Evolutionary conservation across 352 stramenopile species (phyloP), one percentile per base, ranked within the genome.

Genomic region (Pythium aristosporum): DNA sequence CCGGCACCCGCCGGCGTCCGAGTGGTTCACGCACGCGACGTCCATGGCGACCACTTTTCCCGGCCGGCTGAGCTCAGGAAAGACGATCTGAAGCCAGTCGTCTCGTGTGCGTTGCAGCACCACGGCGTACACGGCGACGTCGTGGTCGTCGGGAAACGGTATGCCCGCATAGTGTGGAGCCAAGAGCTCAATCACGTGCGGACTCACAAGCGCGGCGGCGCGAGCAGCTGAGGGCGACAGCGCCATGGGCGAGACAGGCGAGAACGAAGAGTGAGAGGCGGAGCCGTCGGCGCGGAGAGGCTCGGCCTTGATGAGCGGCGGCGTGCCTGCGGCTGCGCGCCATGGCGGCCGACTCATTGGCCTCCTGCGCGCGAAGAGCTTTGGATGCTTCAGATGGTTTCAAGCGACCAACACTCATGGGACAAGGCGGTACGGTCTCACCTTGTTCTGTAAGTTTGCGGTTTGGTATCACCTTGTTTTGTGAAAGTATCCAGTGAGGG

Each of bases 11-110:
- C 57, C 69, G 23, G 63, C 37, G 20, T 67, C 42, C n/a, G 59
- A 12, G 52, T 49, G 66, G 46, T 84, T 82, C 11, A 85, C 68
- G 49, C 82, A 91, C 57, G 61, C 63, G 23, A 88, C 69, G 47
- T 76, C 65, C 51, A 80, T 78, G 23, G 39, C 51, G n/a, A 67
- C 41, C 21, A 57, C 56, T 25, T 67, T 66, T 23, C 63, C 63
- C 2, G 56, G 57, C 0, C 30, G 57, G 41, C 43, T 62, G 36
- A 67, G 52, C 46, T 63, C 53, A 16, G 57, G 65, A 53, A 71
- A 71, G 6, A 57, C 52, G 39, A 71, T 49, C 28, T 61, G 28
- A 10, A 71, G 52, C 53, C 52, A 55, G 16, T 67, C 58, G 28
- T 71, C 58, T 20, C 43, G 13, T 3, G 58, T 61, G 52, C 58